Conservation (phyloP, 441 rosid species). For the Erysimum cheiri region DNA sequence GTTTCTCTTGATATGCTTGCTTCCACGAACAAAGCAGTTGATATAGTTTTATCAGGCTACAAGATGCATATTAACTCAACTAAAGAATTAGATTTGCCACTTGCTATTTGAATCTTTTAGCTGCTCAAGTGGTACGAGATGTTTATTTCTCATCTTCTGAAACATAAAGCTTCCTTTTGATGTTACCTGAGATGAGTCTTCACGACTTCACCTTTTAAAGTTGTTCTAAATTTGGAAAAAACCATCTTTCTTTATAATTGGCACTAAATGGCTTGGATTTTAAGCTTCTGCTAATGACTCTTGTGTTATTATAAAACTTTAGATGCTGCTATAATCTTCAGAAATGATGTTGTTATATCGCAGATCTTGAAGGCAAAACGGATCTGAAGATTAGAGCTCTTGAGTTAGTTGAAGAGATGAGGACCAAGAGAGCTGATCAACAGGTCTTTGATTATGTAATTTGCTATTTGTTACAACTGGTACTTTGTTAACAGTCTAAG, state of each 20-base stretch:
- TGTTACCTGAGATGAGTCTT: conserved; percentile 23
- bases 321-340: conserved; percentile 23
- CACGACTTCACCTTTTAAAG: neutral
- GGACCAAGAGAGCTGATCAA: conserved; percentile 91
- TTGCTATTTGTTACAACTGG: conserved; percentile 16
- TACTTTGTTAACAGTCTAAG: conserved; percentile 19
- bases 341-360: conserved; percentile 14
- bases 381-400: conserved; percentile 88
- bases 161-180: conserved; percentile 5
- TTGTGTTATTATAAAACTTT: conserved; percentile 14
- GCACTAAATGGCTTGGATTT: conserved; percentile 15
- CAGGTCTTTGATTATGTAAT: conserved; percentile 60
- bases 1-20: neutral
- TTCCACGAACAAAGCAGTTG: neutral
- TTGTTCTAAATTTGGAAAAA: neutral
- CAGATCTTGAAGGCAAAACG: conserved; percentile 96
- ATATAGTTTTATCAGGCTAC: conserved; percentile 1
- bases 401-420: conserved; percentile 93
- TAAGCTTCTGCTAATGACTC: conserved; percentile 18
- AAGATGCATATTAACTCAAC: neutral
- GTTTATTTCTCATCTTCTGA: conserved; percentile 20
- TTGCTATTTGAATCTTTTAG: neutral
- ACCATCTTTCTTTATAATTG: neutral
- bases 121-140: conserved; percentile 10
- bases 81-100: neutral